Evolutionary conservation across 345 rosid species (phyloP).

Genomic region (Corymbia maculata): DNA sequence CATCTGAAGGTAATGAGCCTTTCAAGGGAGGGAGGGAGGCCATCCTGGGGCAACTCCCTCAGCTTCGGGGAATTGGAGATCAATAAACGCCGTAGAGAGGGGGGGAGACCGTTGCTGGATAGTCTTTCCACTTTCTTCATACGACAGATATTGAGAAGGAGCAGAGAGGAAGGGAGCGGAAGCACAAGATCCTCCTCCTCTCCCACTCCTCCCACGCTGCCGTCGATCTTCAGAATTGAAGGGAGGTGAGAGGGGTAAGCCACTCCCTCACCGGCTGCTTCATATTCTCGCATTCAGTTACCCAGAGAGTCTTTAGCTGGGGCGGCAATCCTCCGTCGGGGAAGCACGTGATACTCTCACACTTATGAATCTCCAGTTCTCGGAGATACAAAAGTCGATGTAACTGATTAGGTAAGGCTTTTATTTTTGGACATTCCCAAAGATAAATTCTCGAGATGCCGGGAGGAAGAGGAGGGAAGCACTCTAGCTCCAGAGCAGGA

Average conservation of each 20-base stretch:
- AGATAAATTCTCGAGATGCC: fast-evolving
- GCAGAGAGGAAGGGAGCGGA: not conserved
- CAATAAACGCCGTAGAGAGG: not conserved
- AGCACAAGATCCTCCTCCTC: not conserved
- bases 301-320: not conserved
- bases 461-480: not conserved
- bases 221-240: fast-evolving
- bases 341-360: not conserved
- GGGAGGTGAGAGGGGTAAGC: not conserved
- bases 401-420: not conserved
- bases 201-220: not conserved
- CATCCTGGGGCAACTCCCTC: not conserved
- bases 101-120: not conserved
- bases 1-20: fast-evolving
- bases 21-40: not conserved
- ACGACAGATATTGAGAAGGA: fast-evolving
- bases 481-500: not conserved
- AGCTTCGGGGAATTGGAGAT: too few relatives aligned
- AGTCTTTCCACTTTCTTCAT: not conserved
- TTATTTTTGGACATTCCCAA: fast-evolving
- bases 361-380: fast-evolving
- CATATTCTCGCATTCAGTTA: not conserved
- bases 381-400: fast-evolving
- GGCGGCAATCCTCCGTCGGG: not conserved
- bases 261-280: not conserved